These are phyloP conservation scores for Colletotrichum horii DNA, from an alignment of 2,329 filamentous ascomycete genomes.

Conservation along the genomic window DNA sequence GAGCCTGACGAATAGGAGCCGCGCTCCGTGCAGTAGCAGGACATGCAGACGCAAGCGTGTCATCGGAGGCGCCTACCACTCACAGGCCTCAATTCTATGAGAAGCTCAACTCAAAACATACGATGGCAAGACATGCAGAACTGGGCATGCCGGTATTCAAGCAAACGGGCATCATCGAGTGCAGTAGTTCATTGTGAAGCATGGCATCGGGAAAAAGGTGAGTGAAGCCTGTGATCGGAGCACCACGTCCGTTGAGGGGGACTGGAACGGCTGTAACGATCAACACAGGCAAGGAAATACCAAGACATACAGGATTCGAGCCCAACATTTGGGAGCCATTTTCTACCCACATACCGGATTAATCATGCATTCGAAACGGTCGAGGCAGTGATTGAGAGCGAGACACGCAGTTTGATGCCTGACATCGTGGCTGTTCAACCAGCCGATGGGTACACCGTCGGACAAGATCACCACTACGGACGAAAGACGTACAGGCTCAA, in stretches of 20 bases:
- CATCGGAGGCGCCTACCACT: background rate
- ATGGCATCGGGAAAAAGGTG: background rate
- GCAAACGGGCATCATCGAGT: background rate
- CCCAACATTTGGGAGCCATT: background rate
- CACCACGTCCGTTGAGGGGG: background rate
- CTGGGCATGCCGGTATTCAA: background rate
- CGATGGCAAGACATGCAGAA: background rate
- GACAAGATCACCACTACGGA: background rate
- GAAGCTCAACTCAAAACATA: background rate
- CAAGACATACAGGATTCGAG: background rate
- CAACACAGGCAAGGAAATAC: background rate
- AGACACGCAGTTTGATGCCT: background rate
- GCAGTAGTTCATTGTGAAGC: background rate
- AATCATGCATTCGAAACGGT: background rate
- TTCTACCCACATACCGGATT: background rate
- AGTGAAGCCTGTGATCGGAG: background rate
- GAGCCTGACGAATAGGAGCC: background rate
- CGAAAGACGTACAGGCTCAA: background rate
- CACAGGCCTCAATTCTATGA: background rate
- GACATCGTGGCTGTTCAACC: background rate
- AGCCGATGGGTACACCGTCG: background rate
- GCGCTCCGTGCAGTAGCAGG: background rate
- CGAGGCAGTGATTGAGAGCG: background rate
- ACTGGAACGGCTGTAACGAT: background rate
- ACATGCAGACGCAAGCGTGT: background rate